Evolutionary conservation across 2,329 filamentous ascomycete species (phyloP).

Genomic region (Venturia carpophila): DNA sequence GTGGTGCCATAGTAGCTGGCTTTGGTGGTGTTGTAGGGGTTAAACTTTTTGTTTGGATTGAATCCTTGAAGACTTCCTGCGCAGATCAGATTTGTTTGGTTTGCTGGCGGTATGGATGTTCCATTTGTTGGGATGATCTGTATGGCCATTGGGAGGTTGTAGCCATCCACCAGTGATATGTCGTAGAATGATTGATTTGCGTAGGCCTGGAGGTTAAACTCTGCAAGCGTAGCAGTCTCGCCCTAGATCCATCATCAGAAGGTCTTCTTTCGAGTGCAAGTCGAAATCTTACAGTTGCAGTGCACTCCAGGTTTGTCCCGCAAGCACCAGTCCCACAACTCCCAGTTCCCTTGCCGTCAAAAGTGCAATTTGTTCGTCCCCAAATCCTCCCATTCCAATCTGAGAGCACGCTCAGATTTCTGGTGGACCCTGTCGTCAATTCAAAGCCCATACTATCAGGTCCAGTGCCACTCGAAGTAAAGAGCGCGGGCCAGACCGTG

Average conservation of each 20-base stretch:
- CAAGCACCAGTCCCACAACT: slow-evolving; percentile 74
- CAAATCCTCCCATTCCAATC: slow-evolving; percentile 78
- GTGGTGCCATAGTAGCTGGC: slow-evolving; percentile 51
- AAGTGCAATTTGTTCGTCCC: slow-evolving; percentile 78
- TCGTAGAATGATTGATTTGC: slow-evolving; percentile 70
- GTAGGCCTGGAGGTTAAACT: slow-evolving; percentile 68
- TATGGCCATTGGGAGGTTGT: slow-evolving; percentile 66
- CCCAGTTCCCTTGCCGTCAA: slow-evolving; percentile 55
- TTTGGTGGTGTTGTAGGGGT: slow-evolving; percentile 36
- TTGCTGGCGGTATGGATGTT: slow-evolving; percentile 49
- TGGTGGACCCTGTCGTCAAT: slow-evolving; percentile 51
- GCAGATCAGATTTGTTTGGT: slow-evolving; percentile 68
- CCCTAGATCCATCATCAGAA: slow-evolving; percentile 39
- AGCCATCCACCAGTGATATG: slow-evolving; percentile 76
- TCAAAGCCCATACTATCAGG: slow-evolving; percentile 62
- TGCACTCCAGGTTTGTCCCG: slow-evolving; percentile 59
- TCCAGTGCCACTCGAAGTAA: slow-evolving; percentile 62
- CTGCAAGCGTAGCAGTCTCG: slow-evolving; percentile 69
- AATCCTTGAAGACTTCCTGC: slow-evolving; percentile 62
- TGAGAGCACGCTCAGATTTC: slow-evolving; percentile 55
- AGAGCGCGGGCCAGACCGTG: slow-evolving; percentile 67
- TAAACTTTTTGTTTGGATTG: slow-evolving; percentile 32
- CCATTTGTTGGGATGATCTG: slow-evolving; percentile 42
- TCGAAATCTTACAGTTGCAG: not conserved
- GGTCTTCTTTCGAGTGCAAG: not conserved